Conservation (phyloP, 192 early-diverging fungal species). For the Chytriomyces sp. region DNA sequence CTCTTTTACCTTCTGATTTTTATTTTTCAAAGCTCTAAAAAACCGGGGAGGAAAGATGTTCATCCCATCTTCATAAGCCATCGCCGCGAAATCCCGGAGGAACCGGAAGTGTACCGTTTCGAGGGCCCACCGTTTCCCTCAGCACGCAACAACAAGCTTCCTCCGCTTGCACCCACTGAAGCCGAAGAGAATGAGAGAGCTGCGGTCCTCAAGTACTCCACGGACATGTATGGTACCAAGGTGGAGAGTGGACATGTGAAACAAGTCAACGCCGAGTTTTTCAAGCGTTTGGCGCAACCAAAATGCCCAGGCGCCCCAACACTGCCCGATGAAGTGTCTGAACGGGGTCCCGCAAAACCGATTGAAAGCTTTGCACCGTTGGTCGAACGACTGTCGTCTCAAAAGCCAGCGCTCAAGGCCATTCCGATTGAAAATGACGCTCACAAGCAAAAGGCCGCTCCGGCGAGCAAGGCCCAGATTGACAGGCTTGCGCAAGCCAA, state of each 20-base stretch:
- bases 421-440: neutral
- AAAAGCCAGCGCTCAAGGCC: slow-evolving; percentile 3
- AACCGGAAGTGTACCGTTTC: neutral
- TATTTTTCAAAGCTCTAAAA: neutral
- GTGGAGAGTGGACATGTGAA: neutral
- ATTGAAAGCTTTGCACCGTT: neutral
- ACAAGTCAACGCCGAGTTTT: slow-evolving; percentile 7
- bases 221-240: neutral
- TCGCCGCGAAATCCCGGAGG: neutral
- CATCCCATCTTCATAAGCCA: neutral
- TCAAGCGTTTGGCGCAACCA: slow-evolving; percentile 26
- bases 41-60: slow-evolving; percentile 7
- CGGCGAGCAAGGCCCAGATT: neutral
- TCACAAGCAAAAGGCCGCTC: neutral
- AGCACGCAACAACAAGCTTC: neutral
- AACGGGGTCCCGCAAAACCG: neutral
- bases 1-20: neutral
- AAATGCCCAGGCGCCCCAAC: slow-evolving; percentile 32
- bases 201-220: neutral
- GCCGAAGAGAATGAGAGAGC: neutral
- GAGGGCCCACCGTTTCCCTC: neutral
- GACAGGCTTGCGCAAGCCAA: slow-evolving; percentile 31
- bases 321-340: slow-evolving; percentile 5
- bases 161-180: neutral
- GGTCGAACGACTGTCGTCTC: slow-evolving; percentile 1